These are phyloP conservation scores for Neophaeococcomyces mojaviensis DNA, from an alignment of 2,329 filamentous ascomycete genomes.

Conservation along the genomic window DNA sequence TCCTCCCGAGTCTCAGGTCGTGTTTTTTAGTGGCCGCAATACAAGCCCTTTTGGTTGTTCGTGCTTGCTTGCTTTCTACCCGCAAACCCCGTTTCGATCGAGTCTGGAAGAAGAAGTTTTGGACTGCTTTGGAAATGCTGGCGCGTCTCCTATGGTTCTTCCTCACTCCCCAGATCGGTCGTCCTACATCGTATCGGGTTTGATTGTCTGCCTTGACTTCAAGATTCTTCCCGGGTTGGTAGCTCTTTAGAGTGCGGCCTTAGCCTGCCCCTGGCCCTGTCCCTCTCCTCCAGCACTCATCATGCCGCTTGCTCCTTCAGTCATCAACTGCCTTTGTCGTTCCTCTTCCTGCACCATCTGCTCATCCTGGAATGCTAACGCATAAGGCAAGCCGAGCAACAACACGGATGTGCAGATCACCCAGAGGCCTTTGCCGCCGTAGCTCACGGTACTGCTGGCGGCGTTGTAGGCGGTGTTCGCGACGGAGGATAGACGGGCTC, in stretches of 20 bases:
- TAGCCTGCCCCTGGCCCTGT: constrained; percentile 40
- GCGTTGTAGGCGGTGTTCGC: constrained; percentile 39
- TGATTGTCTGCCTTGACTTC: neutral
- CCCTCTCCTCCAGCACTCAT: constrained; percentile 39
- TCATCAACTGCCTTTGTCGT: constrained; percentile 91
- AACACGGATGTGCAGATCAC: constrained; percentile 83
- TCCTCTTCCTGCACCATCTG: constrained; percentile 97
- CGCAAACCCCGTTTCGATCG: no score
- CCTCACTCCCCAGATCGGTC: no score
- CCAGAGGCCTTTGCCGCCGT: constrained; percentile 83
- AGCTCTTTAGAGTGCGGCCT: constrained; percentile 31
- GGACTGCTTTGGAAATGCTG: no score
- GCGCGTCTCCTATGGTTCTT: no score
- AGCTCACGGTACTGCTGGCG: constrained; percentile 42
- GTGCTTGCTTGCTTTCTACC: no score
- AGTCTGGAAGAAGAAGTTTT: no score
- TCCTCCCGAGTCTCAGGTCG: no score
- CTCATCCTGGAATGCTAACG: constrained; percentile 87
- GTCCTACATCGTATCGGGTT: no score
- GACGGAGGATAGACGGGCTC: constrained; percentile 59
- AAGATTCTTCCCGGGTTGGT: neutral
- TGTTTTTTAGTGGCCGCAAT: no score
- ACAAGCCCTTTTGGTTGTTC: no score
- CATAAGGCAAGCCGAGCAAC: constrained; percentile 86
- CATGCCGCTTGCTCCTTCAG: constrained; percentile 48